Conservation (phyloP, 179 eudicot species). For the Pouteria campechiana region DNA sequence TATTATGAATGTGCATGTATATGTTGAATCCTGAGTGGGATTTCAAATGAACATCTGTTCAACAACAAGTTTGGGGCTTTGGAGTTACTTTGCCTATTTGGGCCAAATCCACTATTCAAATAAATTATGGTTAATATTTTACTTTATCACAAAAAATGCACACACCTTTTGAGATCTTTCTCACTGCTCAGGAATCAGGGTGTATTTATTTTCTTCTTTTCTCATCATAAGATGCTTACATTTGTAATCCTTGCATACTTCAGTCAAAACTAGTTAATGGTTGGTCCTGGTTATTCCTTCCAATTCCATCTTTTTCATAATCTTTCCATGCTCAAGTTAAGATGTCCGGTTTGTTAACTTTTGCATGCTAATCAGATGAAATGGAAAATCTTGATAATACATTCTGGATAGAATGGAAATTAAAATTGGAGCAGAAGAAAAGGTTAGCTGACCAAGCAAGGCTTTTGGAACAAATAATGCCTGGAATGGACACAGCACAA, state of each 20-base stretch:
- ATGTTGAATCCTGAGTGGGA: no score
- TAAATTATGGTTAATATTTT: no score
- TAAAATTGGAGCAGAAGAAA: constrained; percentile 81
- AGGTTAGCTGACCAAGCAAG: constrained; percentile 67
- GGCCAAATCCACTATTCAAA: no score
- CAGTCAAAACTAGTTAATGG: neutral
- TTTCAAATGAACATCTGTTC: no score
- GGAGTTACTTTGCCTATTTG: no score
- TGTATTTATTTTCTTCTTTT: neutral
- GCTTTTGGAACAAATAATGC: constrained; percentile 84
- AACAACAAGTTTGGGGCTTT: no score
- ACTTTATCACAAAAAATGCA: no score
- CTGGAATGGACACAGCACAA: constrained; percentile 77
- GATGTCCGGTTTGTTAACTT: no score
- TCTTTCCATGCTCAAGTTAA: constrained; percentile 1
- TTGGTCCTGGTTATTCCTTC: neutral
- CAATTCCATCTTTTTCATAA: neutral
- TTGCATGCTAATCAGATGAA: no score
- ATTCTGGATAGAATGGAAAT: constrained; percentile 97
- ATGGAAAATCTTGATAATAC: constrained; percentile 53
- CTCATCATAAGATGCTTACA: neutral
- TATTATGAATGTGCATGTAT: no score
- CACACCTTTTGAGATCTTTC: no score
- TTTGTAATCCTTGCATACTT: neutral
- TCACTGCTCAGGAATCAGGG: no score